Evolutionary conservation across 1,139 yeast genomes (phyloP).

Genomic region (Wickerhamiella infanticola): DNA sequence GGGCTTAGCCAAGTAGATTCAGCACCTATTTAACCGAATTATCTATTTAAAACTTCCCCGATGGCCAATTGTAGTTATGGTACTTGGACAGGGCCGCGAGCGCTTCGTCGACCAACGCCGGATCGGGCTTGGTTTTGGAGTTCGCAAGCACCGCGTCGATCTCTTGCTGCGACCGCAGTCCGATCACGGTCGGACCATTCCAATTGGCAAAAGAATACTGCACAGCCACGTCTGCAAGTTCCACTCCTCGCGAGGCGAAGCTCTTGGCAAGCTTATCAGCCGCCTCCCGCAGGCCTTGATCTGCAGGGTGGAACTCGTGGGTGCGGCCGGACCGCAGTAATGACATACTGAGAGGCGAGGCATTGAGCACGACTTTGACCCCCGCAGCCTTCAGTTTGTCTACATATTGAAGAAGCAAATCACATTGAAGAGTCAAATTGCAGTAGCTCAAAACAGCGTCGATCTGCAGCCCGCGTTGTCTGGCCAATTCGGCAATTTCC

Average conservation of each 20-base stretch:
- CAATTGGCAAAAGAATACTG: conserved; percentile 56
- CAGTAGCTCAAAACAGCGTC: conserved; percentile 71
- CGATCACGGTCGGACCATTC: conserved; percentile 55
- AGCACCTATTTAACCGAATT: too few relatives aligned
- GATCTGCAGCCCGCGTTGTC: conserved; percentile 28
- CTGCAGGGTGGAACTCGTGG: conserved; percentile 69
- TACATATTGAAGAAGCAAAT: conserved; percentile 35
- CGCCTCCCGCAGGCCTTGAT: conserved; percentile 38
- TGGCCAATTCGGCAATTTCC: conserved; percentile 27
- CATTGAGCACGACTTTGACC: conserved; percentile 48
- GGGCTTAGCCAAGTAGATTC: too few relatives aligned
- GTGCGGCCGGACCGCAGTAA: conserved; percentile 53
- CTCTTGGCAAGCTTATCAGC: conserved; percentile 41
- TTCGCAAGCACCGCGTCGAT: conserved; percentile 45
- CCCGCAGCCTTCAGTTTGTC: conserved; percentile 42
- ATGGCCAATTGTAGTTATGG: conserved; percentile 9
- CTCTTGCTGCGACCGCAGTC: conserved; percentile 50
- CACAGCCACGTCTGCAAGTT: conserved; percentile 69
- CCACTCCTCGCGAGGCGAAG: conserved; percentile 30
- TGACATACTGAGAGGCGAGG: conserved; percentile 83
- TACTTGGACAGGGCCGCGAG: conserved; percentile 9
- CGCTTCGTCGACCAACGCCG: background rate
- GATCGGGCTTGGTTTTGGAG: conserved; percentile 20
- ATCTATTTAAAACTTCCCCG: background rate
- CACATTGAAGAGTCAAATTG: conserved; percentile 72